phyloP scores from a whole-genome alignment of 371 early-diverging fungal genomes.

The Apophysomyces elegans region DNA sequence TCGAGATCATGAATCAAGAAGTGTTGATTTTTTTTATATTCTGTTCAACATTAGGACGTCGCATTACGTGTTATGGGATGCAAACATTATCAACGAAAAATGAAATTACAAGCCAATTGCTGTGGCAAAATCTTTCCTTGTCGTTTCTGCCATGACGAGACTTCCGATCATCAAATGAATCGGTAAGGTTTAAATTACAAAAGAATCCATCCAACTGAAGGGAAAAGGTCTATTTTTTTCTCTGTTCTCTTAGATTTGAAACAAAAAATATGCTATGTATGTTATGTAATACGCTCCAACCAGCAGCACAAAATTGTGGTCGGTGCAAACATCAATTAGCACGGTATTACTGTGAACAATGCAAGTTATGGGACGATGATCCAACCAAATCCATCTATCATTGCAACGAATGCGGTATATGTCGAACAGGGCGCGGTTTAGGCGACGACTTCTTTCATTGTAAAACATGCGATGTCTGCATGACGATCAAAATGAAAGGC shows the following conservation, averaged over 20 bases:
- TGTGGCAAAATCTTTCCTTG: conserved; percentile 91
- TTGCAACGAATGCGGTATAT: conserved; percentile 91
- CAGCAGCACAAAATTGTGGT: conserved; percentile 75
- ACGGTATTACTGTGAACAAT: conserved; percentile 88
- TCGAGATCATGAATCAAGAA: neutral
- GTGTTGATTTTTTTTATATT: no score
- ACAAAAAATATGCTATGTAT: conserved; percentile 93
- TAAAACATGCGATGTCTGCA: conserved; percentile 91
- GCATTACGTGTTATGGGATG: conserved; percentile 74
- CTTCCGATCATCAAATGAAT: conserved; percentile 81
- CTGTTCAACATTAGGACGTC: conserved; percentile 46
- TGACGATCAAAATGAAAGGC: conserved; percentile 71
- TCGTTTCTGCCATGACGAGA: conserved; percentile 96
- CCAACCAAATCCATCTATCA: conserved; percentile 84
- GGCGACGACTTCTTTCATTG: conserved; percentile 93
- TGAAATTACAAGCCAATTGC: conserved; percentile 89
- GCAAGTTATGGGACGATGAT: conserved; percentile 94
- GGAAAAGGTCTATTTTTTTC: no score
- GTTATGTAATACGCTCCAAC: conserved; percentile 86
- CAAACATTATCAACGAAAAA: conserved; percentile 89
- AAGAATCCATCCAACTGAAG: neutral
- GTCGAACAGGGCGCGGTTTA: conserved; percentile 84
- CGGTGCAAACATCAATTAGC: conserved; percentile 70
- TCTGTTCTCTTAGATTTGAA: conserved; percentile 50
- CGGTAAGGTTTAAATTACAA: conserved; percentile 56